Base-by-base conservation (phyloP, 2,329 filamentous ascomycete genomes). In the Cytospora mali region DNA sequence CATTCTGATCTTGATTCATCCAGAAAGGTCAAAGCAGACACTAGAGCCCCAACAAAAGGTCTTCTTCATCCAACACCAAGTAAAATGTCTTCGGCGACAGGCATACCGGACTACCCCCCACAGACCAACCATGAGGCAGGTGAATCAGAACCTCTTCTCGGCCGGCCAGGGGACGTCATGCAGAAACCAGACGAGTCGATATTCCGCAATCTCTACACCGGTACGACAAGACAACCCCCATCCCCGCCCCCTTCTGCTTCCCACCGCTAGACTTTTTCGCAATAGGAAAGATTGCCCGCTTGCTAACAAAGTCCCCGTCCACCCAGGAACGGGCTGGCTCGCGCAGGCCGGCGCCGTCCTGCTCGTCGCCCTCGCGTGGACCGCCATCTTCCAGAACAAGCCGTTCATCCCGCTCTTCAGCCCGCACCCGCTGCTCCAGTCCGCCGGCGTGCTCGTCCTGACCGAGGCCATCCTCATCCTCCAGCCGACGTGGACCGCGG, bases 391-490 rank as follows among this genome's bases (percentile, higher is more conserved):
- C 72, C 84, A 86, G 49, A 81, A 88, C 61, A 75, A 71, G 28
- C 72, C 73, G 2, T 67, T 79, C 31, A 73, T 96, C 66, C 90
- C 91, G 46, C 86, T 97, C 69, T 97, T 98, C 83, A 93, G 92
- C 21, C 87, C 89, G 10, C 94, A 98, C 75, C 94, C 94, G 9
- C 87, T 97, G 72, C 80, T 88, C 63, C 81, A 84, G 76, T 81
- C 79, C 13, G 68, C 89, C 62, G 93, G 87, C 55, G 75, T 96
- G 63, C 81, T 97, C 66, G 81, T 92, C 62, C 81, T 95, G 70
- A 84, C 90, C 21, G 89, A 97, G 80, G 89, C 89, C 61, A 86
- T 93, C 67, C 86, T 98, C 58, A 79, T 95, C 68, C 84, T 98
- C 39, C 95, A 99, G 75, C 95, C 94, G 1, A 97, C 94, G 0